Percentiles rank a stretch among this genome's conserved stretches.
Conservation (phyloP, 306 rosid species). For the Albizia julibrissin region DNA sequence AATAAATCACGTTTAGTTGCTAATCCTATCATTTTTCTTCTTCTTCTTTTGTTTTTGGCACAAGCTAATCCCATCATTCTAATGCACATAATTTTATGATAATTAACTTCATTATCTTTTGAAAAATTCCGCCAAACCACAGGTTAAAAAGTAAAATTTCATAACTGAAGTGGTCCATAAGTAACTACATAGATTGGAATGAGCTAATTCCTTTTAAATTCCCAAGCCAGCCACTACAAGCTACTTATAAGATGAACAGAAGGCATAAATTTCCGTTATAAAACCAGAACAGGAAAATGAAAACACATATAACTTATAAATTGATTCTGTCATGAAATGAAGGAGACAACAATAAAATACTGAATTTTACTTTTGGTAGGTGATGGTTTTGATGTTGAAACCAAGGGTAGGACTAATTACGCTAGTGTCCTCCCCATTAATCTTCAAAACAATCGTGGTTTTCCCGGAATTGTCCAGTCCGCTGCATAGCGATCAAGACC, state of each 20-base stretch:
- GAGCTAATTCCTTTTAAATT: not conserved
- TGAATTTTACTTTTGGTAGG: slow-evolving; percentile 64
- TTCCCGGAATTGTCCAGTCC: slow-evolving; percentile 95
- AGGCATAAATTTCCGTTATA: not conserved
- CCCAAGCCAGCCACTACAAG: not conserved
- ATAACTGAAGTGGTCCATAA: not conserved
- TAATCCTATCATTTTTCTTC: not conserved
- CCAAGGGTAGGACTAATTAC: slow-evolving; percentile 95
- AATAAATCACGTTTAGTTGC: not conserved
- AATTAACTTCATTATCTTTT: too few relatives aligned
- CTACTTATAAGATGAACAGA: not conserved
- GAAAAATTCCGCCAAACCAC: too few relatives aligned
- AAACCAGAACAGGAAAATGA: not conserved
- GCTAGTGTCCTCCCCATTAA: slow-evolving; percentile 92
- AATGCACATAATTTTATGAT: not conserved
- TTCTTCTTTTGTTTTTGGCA: not conserved
- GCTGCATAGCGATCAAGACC: slow-evolving; percentile 41
- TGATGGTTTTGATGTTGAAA: slow-evolving; percentile 91
- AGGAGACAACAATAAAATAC: not conserved
- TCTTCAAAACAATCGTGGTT: slow-evolving; percentile 87
- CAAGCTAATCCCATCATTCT: not conserved
- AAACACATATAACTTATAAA: not conserved
- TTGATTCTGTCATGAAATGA: not conserved
- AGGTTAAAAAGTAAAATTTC: not conserved
- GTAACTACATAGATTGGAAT: not conserved